Evolutionary conservation across 1,139 yeast species (phyloP), one percentile per base, ranked within the genome.

Genomic region (Yamadazyma epiphylla): DNA sequence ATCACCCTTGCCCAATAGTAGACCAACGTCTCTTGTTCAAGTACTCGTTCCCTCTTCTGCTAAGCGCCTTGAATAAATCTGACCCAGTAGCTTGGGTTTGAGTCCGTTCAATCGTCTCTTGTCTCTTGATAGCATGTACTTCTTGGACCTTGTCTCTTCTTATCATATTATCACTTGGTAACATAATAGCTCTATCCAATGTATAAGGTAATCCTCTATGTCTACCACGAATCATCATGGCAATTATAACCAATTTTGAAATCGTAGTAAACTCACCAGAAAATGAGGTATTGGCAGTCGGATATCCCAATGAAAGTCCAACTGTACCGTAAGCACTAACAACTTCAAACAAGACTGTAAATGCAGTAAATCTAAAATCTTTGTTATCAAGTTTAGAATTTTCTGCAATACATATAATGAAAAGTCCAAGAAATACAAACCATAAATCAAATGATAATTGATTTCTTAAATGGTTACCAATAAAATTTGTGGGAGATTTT

Each of bases 261-360:
- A 91, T 49, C 0, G 74, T 71, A 17, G 75, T 71, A 48, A 91
- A 86, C 49, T 82, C 74, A 0, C 77, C 88, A 11, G 83, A 70
- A 29, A 91, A 74, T 2, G 96, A 85, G 4, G 87, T 68, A 40
- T 74, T 63, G 5, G 74, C 63, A 27, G 61, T 64, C 0, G 94
- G 84, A 43, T 77, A 88, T 0, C 98, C 98, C 36, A 88, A 59
- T 3, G 95, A 83, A 41, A 89, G 58, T 0, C 98, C 98, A 27
- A 89, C 97, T 0, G 96, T 89, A 54, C 96, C 96, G 55, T 91
- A 94, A 0, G 98, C 98, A 46, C 95, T 83, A 4, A 87, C 84
- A 37, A 88, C 78, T 53, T 91, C 99, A 58, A 91, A 91, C 48
- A 91, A 58, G 3, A 86, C 65, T 7, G 77, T 65, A 55, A 89